Conservation (phyloP, 2,329 filamentous ascomycete species). For the Dothistroma pini region DNA sequence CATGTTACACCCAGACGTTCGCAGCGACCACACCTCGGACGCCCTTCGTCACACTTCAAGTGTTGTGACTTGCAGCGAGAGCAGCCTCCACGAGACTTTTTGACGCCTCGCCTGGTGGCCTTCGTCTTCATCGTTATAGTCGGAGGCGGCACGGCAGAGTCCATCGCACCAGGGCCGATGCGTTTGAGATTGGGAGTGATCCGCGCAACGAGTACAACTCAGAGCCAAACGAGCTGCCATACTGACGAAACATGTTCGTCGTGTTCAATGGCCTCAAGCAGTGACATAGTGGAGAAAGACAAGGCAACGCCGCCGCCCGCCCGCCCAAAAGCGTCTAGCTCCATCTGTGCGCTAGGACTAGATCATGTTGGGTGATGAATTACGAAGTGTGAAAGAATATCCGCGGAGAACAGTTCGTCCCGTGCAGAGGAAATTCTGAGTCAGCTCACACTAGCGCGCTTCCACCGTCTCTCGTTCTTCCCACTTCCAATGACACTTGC, state of each 20-base stretch:
- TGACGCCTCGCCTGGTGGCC: conserved; percentile 12
- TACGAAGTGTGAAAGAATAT: not conserved
- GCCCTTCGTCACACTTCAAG: conserved; percentile 9
- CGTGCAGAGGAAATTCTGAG: not conserved
- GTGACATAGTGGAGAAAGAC: not conserved
- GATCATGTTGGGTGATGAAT: not conserved
- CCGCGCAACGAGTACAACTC: not conserved
- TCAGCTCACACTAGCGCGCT: too few species aligned
- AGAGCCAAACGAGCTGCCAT: not conserved
- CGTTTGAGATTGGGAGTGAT: not conserved
- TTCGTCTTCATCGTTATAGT: not conserved
- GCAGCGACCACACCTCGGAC: conserved; percentile 10
- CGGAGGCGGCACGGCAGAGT: not conserved
- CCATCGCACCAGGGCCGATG: not conserved
- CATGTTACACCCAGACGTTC: conserved; percentile 10
- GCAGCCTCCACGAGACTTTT: conserved; percentile 14
- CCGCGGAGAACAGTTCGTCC: too few species aligned
- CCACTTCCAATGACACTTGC: too few species aligned
- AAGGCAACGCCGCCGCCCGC: not conserved
- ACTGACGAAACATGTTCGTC: not conserved
- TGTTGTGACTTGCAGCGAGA: conserved; percentile 9
- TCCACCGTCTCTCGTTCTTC: too few species aligned
- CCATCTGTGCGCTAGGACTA: not conserved
- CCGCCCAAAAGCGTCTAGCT: not conserved
- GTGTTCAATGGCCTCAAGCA: not conserved